Base-by-base conservation (phyloP, 495 filamentous ascomycete species). In the Peziza echinospora region DNA sequence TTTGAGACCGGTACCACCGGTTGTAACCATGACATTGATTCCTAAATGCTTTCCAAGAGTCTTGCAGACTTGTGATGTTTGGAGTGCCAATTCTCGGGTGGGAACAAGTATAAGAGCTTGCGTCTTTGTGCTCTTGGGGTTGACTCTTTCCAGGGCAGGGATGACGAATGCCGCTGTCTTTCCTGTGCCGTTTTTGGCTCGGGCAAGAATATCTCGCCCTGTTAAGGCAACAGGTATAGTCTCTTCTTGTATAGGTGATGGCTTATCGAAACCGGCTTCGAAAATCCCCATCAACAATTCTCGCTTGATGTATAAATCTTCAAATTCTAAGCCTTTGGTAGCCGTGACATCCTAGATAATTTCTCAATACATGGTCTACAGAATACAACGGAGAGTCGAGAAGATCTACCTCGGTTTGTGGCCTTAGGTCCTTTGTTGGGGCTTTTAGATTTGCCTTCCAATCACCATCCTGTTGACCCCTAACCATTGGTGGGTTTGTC, bases 141-240 rank as follows among this genome's bases (percentile, higher is more conserved):
- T 93, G 64, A 99, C 86, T 54, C 82, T 78, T 64, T 96, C 80
- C 8, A 99, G 73, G 7, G 89, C 84, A 21, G 89, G 89, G 52
- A 99, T 96, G 49, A 96, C 80, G 54, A 94, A 99, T 50, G 89
- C 89, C 11, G 86, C 89, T 6, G 89, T 99, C 67, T 99, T 99
- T 48, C 89, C 89, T 11, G 89, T 99, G 30, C 89, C 89, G 55
- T 99, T 99, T 64, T 99, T 99, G 48, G 89, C 89, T 59, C 89
- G 77, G 30, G 89, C 89, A 46, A 99, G 70, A 49, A 99, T 87
- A 61, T 99, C 91, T 64, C 85, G 73, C 43, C 87, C 87, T 16
- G 86, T 91, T 30, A 99, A 72, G 17, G 87, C 89, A 48, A 96
- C 87, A 19, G 89, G 89, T 59, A 99, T 94, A 30, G 86, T 80